Evolutionary conservation across 495 filamentous ascomycete genomes (phyloP), one percentile per base, ranked within the genome.

Genomic region (Viridothelium virens): DNA sequence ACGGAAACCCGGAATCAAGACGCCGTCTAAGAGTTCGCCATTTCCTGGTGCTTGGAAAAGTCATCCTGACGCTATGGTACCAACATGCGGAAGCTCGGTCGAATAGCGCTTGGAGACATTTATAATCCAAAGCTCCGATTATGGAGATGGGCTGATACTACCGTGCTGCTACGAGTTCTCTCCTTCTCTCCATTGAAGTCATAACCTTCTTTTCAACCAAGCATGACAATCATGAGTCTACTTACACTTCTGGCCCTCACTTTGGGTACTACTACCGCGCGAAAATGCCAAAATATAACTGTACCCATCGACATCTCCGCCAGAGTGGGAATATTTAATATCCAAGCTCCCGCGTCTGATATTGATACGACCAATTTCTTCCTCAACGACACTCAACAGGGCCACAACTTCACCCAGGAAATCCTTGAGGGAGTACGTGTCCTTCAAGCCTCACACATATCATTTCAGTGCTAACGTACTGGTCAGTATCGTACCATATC

Each of bases 331-430:
- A 66, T 78, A 39, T 80, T 79, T 67, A 65, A 71, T 63, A 64
- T 77, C 38, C 62, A 70, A 31, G 73, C 68, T 2, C 74, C 74
- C 3, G 47, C 72, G 53, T 74, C 68, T 12, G 79, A 80, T 66
- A 65, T 76, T 6, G 79, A 81, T 38, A 76, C 74, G 11, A 77
- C 77, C 36, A 71, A 73, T 4, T 78, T 80, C 61, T 59, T 68
- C 9, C 70, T 77, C 47, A 73, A 77, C 39, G 41, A 72, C 2
- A 77, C 73, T 18, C 70, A 71, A n/a, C 74, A 75, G 38, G 75
- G 75, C 25, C 56, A 63, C 36, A 81, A 80, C 62, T 73, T 76
- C 61, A 73, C 76, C 2, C 72, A 73, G 39, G 48, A 48, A 3
- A 70, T 69, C 14, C 69, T 81, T 47, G 65, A 70, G 0, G 76